Conservation (phyloP, 1,139 yeast genomes). For the Magnusiomyces ingens region DNA sequence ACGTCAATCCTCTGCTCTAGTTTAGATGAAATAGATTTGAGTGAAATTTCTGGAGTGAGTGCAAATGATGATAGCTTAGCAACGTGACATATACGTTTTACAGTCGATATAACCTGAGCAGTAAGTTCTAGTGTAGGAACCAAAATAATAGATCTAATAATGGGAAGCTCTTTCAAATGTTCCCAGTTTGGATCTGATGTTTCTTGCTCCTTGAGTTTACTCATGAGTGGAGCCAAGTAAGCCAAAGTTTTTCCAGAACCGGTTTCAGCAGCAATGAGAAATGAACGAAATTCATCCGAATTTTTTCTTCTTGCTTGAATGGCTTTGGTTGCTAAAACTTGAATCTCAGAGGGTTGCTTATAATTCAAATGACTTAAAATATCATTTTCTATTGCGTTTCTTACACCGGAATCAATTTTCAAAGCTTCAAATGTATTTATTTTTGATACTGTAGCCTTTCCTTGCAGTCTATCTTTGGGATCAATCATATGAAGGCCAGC, state of each 20-base stretch:
- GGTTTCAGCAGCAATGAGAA: conserved; percentile 89
- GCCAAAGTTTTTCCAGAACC: conserved; percentile 97
- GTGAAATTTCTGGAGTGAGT: conserved; percentile 25
- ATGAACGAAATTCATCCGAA: conserved; percentile 46
- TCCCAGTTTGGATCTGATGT: conserved; percentile 23
- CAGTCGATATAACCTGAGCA: conserved; percentile 60
- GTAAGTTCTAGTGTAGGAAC: conserved; percentile 89
- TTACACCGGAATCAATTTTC: conserved; percentile 58
- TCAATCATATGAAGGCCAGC: conserved; percentile 32
- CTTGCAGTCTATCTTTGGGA: conserved; percentile 28
- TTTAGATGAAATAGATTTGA: conserved; percentile 21
- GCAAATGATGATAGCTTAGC: conserved; percentile 27
- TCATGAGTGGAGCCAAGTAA: conserved; percentile 67
- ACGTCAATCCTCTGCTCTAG: conserved; percentile 58
- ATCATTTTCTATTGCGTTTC: conserved; percentile 56
- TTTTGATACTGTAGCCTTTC: conserved; percentile 39
- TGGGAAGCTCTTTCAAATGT: conserved; percentile 34
- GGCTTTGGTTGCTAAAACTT: conserved; percentile 49
- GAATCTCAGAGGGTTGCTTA: conserved; percentile 55
- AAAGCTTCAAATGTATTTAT: conserved; percentile 59
- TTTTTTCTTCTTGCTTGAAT: conserved; percentile 32
- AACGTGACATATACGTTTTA: conserved; percentile 50
- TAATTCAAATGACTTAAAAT: conserved; percentile 31
- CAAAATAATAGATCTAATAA: conserved; percentile 61
- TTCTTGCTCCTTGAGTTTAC: conserved; percentile 50